These are phyloP conservation scores for Talaromyces wortmannii DNA, from an alignment of 495 filamentous ascomycete species.

Conservation along the genomic window DNA sequence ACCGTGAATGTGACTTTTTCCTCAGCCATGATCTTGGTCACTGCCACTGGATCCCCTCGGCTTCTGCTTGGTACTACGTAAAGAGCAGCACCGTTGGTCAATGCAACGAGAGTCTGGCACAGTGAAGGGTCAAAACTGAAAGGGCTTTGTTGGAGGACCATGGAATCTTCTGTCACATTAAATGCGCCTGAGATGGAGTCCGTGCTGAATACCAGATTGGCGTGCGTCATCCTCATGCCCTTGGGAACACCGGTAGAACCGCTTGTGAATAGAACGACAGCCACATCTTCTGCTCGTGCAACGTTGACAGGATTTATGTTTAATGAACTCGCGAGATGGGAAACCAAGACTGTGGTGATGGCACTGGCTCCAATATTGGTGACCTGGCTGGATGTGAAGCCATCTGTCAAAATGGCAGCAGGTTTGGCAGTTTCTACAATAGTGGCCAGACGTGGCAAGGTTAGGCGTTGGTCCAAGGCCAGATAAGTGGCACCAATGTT, in stretches of 20 bases:
- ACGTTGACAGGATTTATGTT: neutral
- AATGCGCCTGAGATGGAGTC: constrained; percentile 13
- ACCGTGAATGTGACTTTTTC: constrained; percentile 27
- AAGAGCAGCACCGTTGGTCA: constrained; percentile 25
- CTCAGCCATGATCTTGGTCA: constrained; percentile 23
- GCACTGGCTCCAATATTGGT: constrained; percentile 1
- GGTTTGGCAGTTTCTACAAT: constrained; percentile 16
- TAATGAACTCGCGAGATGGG: neutral
- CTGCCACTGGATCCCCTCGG: constrained; percentile 22
- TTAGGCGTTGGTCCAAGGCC: constrained; percentile 24
- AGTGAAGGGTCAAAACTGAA: constrained; percentile 30
- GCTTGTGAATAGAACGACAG: constrained; percentile 34
- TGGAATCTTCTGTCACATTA: constrained; percentile 13
- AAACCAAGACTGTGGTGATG: constrained; percentile 6
- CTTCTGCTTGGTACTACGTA: constrained; percentile 12
- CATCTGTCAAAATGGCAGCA: constrained; percentile 8
- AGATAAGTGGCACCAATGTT: too few relatives aligned
- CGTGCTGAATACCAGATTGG: constrained; percentile 19
- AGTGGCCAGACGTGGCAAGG: constrained; percentile 19
- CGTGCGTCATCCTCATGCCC: constrained; percentile 27
- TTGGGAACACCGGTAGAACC: constrained; percentile 32
- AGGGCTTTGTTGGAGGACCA: constrained; percentile 35
- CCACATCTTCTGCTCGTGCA: constrained; percentile 12
- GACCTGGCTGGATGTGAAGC: constrained; percentile 1
- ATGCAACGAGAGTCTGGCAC: constrained; percentile 22